Evolutionary conservation across 2,329 filamentous ascomycete genomes (phyloP).

Genomic region (Alternaria arborescens): DNA sequence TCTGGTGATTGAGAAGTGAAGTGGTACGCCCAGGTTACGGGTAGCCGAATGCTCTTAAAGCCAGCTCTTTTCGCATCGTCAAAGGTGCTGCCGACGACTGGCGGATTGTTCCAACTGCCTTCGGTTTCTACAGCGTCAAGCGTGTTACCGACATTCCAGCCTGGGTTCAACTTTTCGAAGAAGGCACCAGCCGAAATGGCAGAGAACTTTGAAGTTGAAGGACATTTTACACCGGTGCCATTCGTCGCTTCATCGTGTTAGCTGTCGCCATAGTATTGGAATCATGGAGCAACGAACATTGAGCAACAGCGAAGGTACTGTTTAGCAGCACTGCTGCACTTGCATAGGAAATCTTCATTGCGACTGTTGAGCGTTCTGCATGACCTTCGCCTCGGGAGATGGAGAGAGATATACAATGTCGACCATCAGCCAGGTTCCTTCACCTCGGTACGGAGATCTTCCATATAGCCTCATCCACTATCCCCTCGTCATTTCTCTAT

Average conservation of each 20-base stretch:
- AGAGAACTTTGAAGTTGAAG: conserved; percentile 52
- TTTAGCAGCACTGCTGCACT: conserved; percentile 25
- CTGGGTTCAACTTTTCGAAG: conserved; percentile 60
- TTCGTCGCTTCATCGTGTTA: conserved; percentile 15
- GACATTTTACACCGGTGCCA: conserved; percentile 45
- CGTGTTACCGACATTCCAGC: conserved; percentile 70
- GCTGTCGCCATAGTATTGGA: not conserved
- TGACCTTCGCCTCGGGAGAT: not conserved
- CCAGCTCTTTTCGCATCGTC: conserved; percentile 62
- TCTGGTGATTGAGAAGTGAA: conserved; percentile 61
- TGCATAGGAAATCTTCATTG: conserved; percentile 12
- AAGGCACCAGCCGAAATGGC: conserved; percentile 58
- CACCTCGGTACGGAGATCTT: conserved; percentile 1
- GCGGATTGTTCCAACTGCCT: conserved; percentile 67
- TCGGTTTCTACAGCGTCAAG: conserved; percentile 66
- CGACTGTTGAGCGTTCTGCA: not conserved
- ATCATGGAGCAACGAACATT: conserved; percentile 13
- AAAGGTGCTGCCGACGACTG: conserved; percentile 61
- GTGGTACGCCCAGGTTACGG: conserved; percentile 68
- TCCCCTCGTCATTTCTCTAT: not conserved
- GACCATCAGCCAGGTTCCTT: not conserved
- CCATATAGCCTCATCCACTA: conserved; percentile 9
- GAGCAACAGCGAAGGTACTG: conserved; percentile 19
- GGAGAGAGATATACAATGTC: conserved; percentile 6
- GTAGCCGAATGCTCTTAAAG: conserved; percentile 67